Base-by-base conservation (phyloP, 208 protist species). In the Crithidia fasciculata region DNA sequence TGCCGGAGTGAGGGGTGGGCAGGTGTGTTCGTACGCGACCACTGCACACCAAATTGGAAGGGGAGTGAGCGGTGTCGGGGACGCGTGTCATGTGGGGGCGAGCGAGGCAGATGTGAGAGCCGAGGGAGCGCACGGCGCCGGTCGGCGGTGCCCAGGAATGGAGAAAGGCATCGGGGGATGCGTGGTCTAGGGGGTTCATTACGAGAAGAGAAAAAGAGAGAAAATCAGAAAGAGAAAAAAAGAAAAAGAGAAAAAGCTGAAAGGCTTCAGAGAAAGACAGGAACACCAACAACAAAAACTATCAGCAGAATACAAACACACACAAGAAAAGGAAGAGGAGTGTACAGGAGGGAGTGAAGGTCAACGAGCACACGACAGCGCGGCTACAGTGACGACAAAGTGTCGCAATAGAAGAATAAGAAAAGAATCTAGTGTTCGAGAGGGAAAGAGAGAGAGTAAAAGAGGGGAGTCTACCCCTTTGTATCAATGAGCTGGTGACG, bases 151-250 rank as follows among this genome's bases (percentile, higher is more conserved):
- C 57, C 66, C 65, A 78, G 55, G 67, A 54, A n/a, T 56, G 59
- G 4, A 47, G 36, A n/a, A 59, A 72, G 43, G 45, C 74, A 69
- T 78, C 69, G 12, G 44, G 36, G 8, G 40, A 16, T 39, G 59
- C 39, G 9, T 67, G 68, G 47, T 69, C 64, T 36, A 76, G 49
- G 2, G 65, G 76, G 41, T 81, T 74, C 63, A 76, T 81, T 60
- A 59, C 69, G 47, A 12, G 12, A n/a, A 64, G 64, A 58, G 5
- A 61, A 28, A 57, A 60, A 61, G 28, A 59, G 19, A 49, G 4
- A 68, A 54, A 15, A 57, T 18, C 16, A 59, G n/a, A 44, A 57
- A 41, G 2, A 52, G 7, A 53, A 36, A 56, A n/a, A 37, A 60
- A 55, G 37, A 54, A 28, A 36, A 28, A 52, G 13, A 54, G 45